Percentiles rank a stretch among this genome's conserved stretches.
Evolutionary conservation across 2,329 filamentous ascomycete genomes (phyloP).

Genomic region (Elsinoe arachidis): DNA sequence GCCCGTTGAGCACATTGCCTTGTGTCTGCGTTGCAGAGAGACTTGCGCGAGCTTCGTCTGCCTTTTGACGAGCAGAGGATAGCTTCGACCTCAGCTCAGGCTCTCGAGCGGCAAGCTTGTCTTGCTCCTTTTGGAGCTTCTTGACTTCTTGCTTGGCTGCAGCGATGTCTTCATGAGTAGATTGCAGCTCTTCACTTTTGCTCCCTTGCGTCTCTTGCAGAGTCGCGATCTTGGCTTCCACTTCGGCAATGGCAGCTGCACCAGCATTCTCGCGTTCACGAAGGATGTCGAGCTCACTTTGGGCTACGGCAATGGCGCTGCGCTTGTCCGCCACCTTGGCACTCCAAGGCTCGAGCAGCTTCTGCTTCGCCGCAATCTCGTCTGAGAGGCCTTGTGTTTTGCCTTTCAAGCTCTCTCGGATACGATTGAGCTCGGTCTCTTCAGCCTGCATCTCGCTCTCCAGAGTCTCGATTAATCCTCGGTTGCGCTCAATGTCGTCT

Average conservation of each 20-base stretch:
- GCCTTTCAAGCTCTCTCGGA: constrained; percentile 81
- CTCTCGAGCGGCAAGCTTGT: constrained; percentile 65
- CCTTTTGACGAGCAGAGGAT: constrained; percentile 84
- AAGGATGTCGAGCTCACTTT: constrained; percentile 88
- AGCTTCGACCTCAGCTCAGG: constrained; percentile 75
- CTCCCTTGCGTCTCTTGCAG: constrained; percentile 62
- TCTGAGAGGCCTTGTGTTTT: constrained; percentile 95
- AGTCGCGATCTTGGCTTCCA: constrained; percentile 65
- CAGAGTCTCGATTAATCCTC: constrained; percentile 63
- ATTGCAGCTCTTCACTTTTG: constrained; percentile 67
- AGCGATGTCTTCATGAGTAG: constrained; percentile 63
- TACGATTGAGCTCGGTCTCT: constrained; percentile 71
- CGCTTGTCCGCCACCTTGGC: constrained; percentile 96
- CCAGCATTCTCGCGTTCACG: constrained; percentile 83
- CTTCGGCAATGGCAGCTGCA: constrained; percentile 72
- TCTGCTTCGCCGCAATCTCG: constrained; percentile 84
- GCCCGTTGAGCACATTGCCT: constrained; percentile 69
- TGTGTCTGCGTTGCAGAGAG: constrained; percentile 85
- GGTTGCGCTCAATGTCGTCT: constrained; percentile 68
- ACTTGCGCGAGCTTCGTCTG: constrained; percentile 87
- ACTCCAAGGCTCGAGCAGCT: constrained; percentile 89
- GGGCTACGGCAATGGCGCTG: constrained; percentile 84
- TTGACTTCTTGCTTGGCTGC: constrained; percentile 66
- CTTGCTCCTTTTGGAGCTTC: constrained; percentile 62
- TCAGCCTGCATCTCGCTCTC: constrained; percentile 70